Base-by-base conservation (phyloP, 306 rosid species). In the Cicer cuneatum region DNA sequence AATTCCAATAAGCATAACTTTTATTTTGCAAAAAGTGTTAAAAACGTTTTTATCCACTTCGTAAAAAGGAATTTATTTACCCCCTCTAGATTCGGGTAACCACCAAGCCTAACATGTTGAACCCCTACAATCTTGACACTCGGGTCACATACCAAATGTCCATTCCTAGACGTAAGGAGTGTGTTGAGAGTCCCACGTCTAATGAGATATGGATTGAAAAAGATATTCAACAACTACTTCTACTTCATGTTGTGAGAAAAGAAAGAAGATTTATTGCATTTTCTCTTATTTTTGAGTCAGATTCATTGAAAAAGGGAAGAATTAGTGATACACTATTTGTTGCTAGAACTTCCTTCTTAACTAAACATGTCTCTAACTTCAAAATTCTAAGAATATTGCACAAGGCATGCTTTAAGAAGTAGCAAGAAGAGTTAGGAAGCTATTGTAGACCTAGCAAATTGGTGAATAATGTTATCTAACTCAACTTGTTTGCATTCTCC, bases 171-270 rank as follows among this genome's bases (percentile, higher is more conserved):
- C 29, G 2, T 21, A 3, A 21, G 29, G 2, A 21, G 3, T 21
- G 29, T 21, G 29, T 21, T 21, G 29, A 21, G 29, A 21, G 2
- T 21, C 3, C 29, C 29, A 21, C 29, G 2, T 21, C 29, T 21
- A 21, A 21, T 21, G 29, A 21, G 29, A 21, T 21, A 21, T 89
- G 46, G 91, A 93, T 86, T 13, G 83, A 69, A 89, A 85, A 72
- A 91, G 93, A 83, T 86, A 89, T 16, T 91, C 95, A 71, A 91
- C 95, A 10, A 89, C 85, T 72, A 93, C 97, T 37, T 87, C 87
- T 46, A 84, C 85, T 84, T 89, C 90, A 0, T 91, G 93, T 64
- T 91, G 93, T 9, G 93, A 91, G 86, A 91, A 89, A 51, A 91
- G 87, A 71, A 87, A 91, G 90, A 40, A 91, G 72, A 51, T 63